Evolutionary conservation across 192 early-diverging fungal genomes (phyloP).

Genomic region (Coemansia sp.): DNA sequence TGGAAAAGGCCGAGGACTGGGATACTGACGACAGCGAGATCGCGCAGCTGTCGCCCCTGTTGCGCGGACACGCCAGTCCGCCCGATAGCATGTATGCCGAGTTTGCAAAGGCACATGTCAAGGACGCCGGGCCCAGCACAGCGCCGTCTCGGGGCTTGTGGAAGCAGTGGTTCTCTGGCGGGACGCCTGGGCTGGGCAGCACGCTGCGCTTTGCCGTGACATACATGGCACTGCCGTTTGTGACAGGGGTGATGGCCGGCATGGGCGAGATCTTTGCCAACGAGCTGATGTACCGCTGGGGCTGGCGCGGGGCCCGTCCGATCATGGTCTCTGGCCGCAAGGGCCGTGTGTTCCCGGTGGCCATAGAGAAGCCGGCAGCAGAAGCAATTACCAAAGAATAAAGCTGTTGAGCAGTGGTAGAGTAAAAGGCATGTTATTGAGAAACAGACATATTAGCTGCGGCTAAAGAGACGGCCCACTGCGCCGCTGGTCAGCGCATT

Average conservation of each 20-base stretch:
- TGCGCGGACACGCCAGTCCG: no score
- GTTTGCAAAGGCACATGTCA: no score
- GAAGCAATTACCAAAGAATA: background rate
- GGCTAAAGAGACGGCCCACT: slow-evolving; percentile 40
- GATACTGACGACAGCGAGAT: no score
- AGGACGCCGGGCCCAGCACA: no score
- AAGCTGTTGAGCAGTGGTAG: background rate
- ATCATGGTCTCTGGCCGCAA: slow-evolving; percentile 26
- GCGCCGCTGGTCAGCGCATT: slow-evolving; percentile 32
- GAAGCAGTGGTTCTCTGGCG: background rate
- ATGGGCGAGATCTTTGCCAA: slow-evolving; percentile 82
- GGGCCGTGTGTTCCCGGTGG: slow-evolving; percentile 21
- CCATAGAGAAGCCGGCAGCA: background rate
- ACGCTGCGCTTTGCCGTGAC: slow-evolving; percentile 20
- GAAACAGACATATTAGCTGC: slow-evolving; percentile 13
- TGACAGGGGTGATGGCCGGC: slow-evolving; percentile 53
- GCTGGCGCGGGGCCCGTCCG: slow-evolving; percentile 55
- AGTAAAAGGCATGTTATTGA: background rate
- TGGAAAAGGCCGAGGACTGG: no score
- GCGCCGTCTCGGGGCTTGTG: no score
- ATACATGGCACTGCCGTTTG: slow-evolving; percentile 48
- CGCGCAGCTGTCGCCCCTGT: no score
- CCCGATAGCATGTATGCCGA: no score
- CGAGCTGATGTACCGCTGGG: slow-evolving; percentile 66
- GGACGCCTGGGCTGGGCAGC: slow-evolving; percentile 4